Base-by-base conservation (phyloP, 2,329 filamentous ascomycete species). In the Fusarium sororula region DNA sequence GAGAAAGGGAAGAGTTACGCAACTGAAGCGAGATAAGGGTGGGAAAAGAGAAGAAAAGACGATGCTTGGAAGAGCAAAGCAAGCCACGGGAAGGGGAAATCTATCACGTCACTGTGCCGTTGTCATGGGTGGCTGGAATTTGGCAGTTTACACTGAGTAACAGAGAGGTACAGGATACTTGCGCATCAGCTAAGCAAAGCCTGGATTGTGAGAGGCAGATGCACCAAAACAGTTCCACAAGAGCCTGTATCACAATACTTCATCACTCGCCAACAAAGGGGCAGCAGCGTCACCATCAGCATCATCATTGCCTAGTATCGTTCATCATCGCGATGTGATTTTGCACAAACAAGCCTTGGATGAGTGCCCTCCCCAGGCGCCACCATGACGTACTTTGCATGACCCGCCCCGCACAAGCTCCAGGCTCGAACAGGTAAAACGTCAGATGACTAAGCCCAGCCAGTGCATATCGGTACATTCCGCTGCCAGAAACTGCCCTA, bases 41-140 rank as follows among this genome's bases (percentile, higher is more conserved):
- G 54, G 30, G 55, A 66, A 64, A 72, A 59, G 54, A 68, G 48
- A 74, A 59, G 54, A 72, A 58, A 72, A 62, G 63, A 48, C n/a
- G 14, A 47, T 20, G 24, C 22, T n/a, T 37, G 22, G 39, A 22
- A 42, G 39, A n/a, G 22, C 44, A 26, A 47, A 26, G n/a, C 24
- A 73, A 75, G 73, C 69, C 64, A 75, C 68, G 59, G 20, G 61
- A 57, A 45, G 60, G 32, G 51, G 58, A 65, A 77, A 74, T 78
- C 75, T 71, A 79, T 79, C 76, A 79, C 77, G 77, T 79, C 77
- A 79, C 77, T 72, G 68, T 66, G 68, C 72, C 59, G 68, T 75
- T 47, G 61, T 68, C 65, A 51, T 75, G 72, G 64, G 73, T 75
- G 68, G 70, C 64, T 75, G 75, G 65, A 70, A 73, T 74, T 59